Base-by-base conservation (phyloP, 352 stramenopile species). In the Pythium brachiatum region DNA sequence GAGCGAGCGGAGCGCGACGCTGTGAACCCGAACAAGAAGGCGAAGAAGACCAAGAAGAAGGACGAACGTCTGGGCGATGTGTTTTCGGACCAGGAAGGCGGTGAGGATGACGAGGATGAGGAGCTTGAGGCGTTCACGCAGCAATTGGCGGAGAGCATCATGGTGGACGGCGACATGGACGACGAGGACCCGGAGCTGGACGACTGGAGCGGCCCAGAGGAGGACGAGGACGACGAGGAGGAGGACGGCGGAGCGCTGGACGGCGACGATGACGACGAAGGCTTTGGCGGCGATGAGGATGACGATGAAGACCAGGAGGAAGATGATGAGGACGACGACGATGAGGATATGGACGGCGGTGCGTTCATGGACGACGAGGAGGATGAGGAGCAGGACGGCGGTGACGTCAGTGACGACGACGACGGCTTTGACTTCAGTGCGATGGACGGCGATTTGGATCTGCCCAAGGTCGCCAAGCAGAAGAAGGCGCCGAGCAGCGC, bases 91-190 rank as follows among this genome's bases (percentile, higher is more conserved):
- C 60, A 74, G 23, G 76, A 78, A 38, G 60, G 60, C 5, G 76
- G 60, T 5, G 76, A 79, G 2, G 85, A 79, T 15, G 82, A 91
- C 6, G 83, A 89, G 46, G 90, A 96, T 34, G 74, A 82, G 32
- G 83, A 96, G 69, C 78, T 96, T 13, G 88, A 97, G 41, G 85
- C 80, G 23, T 98, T 92, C 61, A 92, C 91, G 13, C 78, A 95
- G 57, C 70, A 95, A 59, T 68, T 98, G 61, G 92, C 92, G 5
- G 79, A 97, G 56, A 83, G 83, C 0, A 83, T 98, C 64, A 96
- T 97, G 87, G 46, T 92, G 52, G 76, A 95, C 43, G 86, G 73
- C 43, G 74, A 91, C 53, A 65, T 86, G 58, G 81, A 92, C 39
- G 79, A 93, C 32, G 83, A 91, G 64, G 83, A 95, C 57, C 77